Base-by-base conservation (phyloP, 2,329 filamentous ascomycete genomes). In the Aspergillus aculeatinus region DNA sequence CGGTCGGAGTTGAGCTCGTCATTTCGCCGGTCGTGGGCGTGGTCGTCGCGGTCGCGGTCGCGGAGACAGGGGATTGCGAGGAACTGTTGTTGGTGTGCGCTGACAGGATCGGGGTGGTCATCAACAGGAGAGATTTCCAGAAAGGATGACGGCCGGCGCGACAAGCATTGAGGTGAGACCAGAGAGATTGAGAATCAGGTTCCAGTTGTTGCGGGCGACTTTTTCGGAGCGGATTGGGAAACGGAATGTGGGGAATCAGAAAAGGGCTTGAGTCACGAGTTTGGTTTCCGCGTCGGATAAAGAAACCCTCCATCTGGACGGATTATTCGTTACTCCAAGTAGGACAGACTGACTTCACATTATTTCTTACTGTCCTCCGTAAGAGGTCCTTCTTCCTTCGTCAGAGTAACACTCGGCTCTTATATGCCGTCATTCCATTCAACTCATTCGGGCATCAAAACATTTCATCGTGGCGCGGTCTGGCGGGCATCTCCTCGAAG, bases 191-290 rank as follows among this genome's bases (percentile, higher is more conserved):
- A 42, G 39, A 14, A 42, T 42, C 39, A 42, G 39, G 16, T 42
- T 35, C 9, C 4, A 10, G 33, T 35, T 42, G 39, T 42, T 42
- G 39, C 39, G 39, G 39, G 39, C 39, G 39, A 42, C 68, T 70
- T 66, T 70, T 58, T 55, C 48, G 48, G 61, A 65, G 63, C 62
- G 67, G 63, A 63, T 63, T 63, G 55, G 52, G 21, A 55, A 57
- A 48, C 56, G 42, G 39, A 42, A 42, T 42, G 39, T 42, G 39
- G 39, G 39, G 39, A 42, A 42, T 42, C 39, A 42, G 39, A 42
- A 42, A 42, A 42, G 39, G 39, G 49, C 33, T 50, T 65, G 63
- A 63, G 67, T 74, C 70, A 74, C 67, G 14, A 42, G 14, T 42
- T n/a, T 16, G 14, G 12, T 39, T 39, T 39, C 39, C 39, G 14